Conservation (phyloP, 257 asterid species). For the Henckelia pumila region DNA sequence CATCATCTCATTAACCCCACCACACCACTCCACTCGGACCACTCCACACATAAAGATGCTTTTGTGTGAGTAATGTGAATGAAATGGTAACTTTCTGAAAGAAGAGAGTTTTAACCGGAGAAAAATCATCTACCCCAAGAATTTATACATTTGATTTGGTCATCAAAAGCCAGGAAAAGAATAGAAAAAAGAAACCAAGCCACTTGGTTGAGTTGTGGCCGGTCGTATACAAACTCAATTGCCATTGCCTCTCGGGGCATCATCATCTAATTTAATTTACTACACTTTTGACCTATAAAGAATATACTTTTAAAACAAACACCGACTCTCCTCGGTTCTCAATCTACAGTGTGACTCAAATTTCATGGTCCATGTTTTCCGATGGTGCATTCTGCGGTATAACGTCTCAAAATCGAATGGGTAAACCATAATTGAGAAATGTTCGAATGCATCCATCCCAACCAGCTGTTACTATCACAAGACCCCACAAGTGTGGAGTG, state of each 20-base stretch:
- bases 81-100: not conserved
- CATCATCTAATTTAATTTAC: not conserved
- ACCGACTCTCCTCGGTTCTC: not conserved
- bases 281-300: not conserved
- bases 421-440: conserved; percentile 80
- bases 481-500: conserved; percentile 79
- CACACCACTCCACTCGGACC: no score
- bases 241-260: conserved; percentile 11
- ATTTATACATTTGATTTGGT: not conserved
- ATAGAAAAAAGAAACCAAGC: not conserved
- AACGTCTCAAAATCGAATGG: conserved; percentile 52
- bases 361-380: not conserved
- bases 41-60: no score
- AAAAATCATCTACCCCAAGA: not conserved
- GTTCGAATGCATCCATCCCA: conserved; percentile 90
- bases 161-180: conserved; percentile 1
- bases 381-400: not conserved
- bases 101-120: no score
- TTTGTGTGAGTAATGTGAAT: no score
- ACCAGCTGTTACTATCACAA: conserved; percentile 85
- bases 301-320: not conserved
- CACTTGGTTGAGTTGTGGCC: not conserved
- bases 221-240: conserved; percentile 12
- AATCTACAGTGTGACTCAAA: not conserved
- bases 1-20: no score